Base-by-base conservation (phyloP, 495 filamentous ascomycete genomes). In the Neurospora hispaniola region DNA sequence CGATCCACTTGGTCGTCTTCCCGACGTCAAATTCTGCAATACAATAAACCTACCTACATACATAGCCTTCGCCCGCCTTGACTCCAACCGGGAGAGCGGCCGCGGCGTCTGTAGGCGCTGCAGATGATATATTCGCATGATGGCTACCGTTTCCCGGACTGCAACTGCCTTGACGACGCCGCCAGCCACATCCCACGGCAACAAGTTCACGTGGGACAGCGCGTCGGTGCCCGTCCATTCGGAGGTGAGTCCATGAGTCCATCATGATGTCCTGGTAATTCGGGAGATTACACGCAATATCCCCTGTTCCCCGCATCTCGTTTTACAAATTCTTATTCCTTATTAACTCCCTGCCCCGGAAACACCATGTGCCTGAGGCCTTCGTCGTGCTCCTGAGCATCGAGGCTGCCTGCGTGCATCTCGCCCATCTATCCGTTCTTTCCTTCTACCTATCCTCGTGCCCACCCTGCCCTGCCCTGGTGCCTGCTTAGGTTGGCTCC, bases 71-170 rank as follows among this genome's bases (percentile, higher is more conserved):
- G 43, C 27, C 43, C 43, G 54, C 70, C 43, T 40, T 44, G 44
- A 71, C 27, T n/a, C 70, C 41, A 27, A 62, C 20, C 41, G 23
- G 43, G 72, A 71, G 44, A 66, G 70, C 71, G 74, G 62, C 74
- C 73, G 70, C 72, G 71, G 40, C 71, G 71, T 70, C 70, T 38
- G 35, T 66, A 73, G 27, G 27, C 27, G 54, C 54, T 62, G 16
- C 62, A 44, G 73, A 77, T 77, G 75, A 76, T 46, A 69, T 72
- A 69, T 72, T 73, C 42, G 41, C 16, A 77, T n/a, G n/a, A 88
- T 88, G 86, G 84, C 86, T 74, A 79, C 86, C 75, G 84, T 87
- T 78, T 86, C 85, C 73, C 84, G 85, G 74, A 83, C 81, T 72
- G 76, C 84, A 40, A 82, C 76, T 75, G 82, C 86, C 42, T 75